These are phyloP conservation scores for Jamesozyma hellenica DNA, from an alignment of 805 yeast genomes.

Conservation along the genomic window DNA sequence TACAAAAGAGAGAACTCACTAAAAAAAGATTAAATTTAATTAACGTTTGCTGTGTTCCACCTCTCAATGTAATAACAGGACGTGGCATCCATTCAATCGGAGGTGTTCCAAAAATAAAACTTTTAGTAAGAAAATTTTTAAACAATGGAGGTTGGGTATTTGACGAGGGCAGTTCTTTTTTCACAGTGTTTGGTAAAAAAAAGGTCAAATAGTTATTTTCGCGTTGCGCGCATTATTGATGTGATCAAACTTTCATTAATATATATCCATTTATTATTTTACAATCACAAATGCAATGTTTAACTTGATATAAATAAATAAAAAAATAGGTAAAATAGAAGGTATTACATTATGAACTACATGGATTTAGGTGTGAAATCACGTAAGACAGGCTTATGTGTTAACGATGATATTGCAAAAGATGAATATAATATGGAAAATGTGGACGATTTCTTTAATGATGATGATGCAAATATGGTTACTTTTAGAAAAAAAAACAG, in stretches of 20 bases:
- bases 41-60: conserved; percentile 34
- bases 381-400: conserved; percentile 48
- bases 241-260: no score
- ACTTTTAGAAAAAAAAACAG: conserved; percentile 12
- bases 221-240: background rate
- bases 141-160: conserved; percentile 32
- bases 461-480: conserved; percentile 30
- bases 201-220: conserved; percentile 1
- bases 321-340: background rate
- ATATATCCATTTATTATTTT: background rate
- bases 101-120: conserved; percentile 43
- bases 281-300: background rate
- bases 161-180: conserved; percentile 38
- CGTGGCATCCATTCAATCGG: conserved; percentile 59
- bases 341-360: conserved; percentile 27
- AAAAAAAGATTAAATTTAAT: conserved; percentile 32
- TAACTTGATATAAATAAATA: background rate
- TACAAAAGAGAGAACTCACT: conserved; percentile 32
- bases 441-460: conserved; percentile 57
- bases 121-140: conserved; percentile 35
- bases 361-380: conserved; percentile 48
- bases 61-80: conserved; percentile 50
- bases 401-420: conserved; percentile 8
- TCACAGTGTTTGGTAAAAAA: conserved; percentile 35
- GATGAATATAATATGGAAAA: conserved; percentile 19